Base-by-base conservation (phyloP, 2,329 filamentous ascomycete genomes). In the Colletotrichum tanaceti region DNA sequence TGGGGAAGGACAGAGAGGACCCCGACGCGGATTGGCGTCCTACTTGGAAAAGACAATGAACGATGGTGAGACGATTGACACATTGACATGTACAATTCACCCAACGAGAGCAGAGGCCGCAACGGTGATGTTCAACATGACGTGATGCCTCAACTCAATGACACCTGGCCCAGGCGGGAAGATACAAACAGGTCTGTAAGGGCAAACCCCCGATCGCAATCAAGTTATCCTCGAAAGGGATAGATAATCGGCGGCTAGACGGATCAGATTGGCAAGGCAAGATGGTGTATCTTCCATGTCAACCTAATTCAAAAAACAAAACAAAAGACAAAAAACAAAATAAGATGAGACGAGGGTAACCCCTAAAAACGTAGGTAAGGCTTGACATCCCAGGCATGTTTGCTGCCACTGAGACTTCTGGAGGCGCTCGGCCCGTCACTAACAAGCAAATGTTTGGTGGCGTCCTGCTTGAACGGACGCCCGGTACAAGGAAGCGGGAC, bases 361-460 rank as follows among this genome's bases (percentile, higher is more conserved):
- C 38, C 38, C 28, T 10, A n/a, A 52, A 14, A 20, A 32, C 11
- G 18, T 35, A 18, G 16, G 28, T 10, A n/a, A n/a, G 10, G 18
- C 49, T 52, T 52, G 28, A 18, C 18, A 35, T 52, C 49, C 49
- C n/a, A 22, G n/a, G 18, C 28, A 38, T 28, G 32, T 47, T 58
- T 38, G n/a, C 32, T 38, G 13, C 28, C n/a, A 35, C 9, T 7
- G 9, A 13, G 28, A n/a, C 14, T 22, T 14, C n/a, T 22, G 5
- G 6, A 9, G 32, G 57, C 18, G 32, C 28, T 49, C n/a, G 57
- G 4, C n/a, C 43, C 44, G 32, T n/a, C n/a, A n/a, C 32, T 39
- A 28, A 28, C 7, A 32, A 22, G 20, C 18, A 28, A 28, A 18
- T 58, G 28, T 49, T 38, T 49, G 28, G 50, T 63, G 52, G 60